These are phyloP conservation scores for Flaveria sonorensis DNA, from an alignment of 129 eudicot genomes.

Conservation along the genomic window DNA sequence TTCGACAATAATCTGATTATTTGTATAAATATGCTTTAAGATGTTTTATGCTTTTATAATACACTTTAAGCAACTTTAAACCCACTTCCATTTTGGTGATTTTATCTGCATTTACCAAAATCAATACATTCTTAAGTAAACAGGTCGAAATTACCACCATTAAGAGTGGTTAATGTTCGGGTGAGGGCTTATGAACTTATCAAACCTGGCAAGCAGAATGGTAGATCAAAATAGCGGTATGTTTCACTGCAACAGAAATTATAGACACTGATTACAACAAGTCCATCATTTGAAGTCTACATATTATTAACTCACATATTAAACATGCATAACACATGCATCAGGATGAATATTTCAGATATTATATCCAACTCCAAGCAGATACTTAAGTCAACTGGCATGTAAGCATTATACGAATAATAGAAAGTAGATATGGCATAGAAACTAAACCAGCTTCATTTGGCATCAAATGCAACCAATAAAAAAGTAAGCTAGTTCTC, in stretches of 20 bases:
- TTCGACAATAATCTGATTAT: neutral
- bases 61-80: neutral
- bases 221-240: slow-evolving; percentile 75
- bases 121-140: neutral
- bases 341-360: too few species aligned
- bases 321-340: too few species aligned
- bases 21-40: neutral
- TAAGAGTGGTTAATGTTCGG: neutral
- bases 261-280: slow-evolving; percentile 11
- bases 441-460: neutral
- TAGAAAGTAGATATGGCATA: neutral
- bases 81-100: neutral
- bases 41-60: neutral
- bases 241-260: slow-evolving; percentile 58
- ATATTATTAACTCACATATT: neutral
- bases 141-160: neutral
- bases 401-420: neutral
- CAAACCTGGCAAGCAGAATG: slow-evolving; percentile 75
- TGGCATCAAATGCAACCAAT: neutral
- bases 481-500: neutral
- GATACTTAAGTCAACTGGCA: neutral
- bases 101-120: neutral
- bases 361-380: neutral
- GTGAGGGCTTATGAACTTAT: neutral
- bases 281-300: neutral